phyloP scores from a whole-genome alignment of 805 yeast species.

The Yarrowia yakushimensis region DNA sequence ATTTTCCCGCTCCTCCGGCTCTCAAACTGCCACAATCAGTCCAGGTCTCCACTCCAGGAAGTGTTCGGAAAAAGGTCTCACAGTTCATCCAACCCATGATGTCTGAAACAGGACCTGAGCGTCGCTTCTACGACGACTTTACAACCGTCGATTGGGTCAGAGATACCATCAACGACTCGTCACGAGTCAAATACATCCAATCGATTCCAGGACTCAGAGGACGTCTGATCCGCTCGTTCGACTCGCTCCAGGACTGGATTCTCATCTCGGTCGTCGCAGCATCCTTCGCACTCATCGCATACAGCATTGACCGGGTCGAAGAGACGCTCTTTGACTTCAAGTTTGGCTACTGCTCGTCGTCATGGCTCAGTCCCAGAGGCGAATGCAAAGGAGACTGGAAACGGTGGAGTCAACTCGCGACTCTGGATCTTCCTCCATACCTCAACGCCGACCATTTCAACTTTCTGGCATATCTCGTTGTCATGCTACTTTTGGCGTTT shows the following conservation, averaged over 20 bases:
- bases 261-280: constrained; percentile 47
- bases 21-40: neutral
- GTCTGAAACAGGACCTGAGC: constrained; percentile 18
- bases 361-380: constrained; percentile 39
- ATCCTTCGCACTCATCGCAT: constrained; percentile 49
- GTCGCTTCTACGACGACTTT: constrained; percentile 54
- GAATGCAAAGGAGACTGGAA: constrained; percentile 44
- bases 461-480: constrained; percentile 40
- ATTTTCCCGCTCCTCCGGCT: neutral
- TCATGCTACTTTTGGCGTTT: constrained; percentile 45
- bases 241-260: constrained; percentile 49
- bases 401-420: constrained; percentile 41
- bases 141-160: constrained; percentile 60
- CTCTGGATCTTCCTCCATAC: neutral
- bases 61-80: neutral
- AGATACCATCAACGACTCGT: constrained; percentile 46
- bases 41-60: neutral
- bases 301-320: constrained; percentile 47
- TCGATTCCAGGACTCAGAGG: constrained; percentile 39
- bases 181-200: constrained; percentile 42
- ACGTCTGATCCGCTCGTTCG: constrained; percentile 37
- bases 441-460: neutral
- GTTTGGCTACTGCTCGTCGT: constrained; percentile 49
- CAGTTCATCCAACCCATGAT: constrained; percentile 4
- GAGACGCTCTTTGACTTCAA: constrained; percentile 49